Evolutionary conservation across 176 grass and related monocot species (phyloP), one percentile per base, ranked within the genome.

Genomic region (Bothriochloa decipiens): DNA sequence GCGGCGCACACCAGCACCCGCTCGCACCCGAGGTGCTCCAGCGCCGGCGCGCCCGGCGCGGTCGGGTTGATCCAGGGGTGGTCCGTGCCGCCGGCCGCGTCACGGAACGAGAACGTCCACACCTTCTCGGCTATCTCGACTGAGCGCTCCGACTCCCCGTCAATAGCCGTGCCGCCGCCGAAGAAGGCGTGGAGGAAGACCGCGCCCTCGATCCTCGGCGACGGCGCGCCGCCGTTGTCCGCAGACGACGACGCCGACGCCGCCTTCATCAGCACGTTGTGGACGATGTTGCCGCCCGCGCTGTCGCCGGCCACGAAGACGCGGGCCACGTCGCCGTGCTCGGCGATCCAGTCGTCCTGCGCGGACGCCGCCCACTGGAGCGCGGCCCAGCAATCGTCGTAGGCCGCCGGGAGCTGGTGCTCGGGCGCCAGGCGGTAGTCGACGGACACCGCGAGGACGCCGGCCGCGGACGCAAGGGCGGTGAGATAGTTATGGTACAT

Each of bases 261-360:
- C 20, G 77, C 85, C 13, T 72, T 78, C 83, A 87, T 3, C 1
- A 83, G 76, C 62, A 90, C 39, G 23, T 94, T 35, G 83, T 97
- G 92, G 18, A 79, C 88, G 75, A 97, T 92, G 90, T 89, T 97
- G 43, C 62, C 95, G 12, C 92, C 90, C 0, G 95, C 86, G 85
- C 92, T 97, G 55, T 87, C 90, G 17, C 95, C 95, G 0, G 90
- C 89, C 7, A 92, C 7, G 46, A 94, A 97, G 20, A 94, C 20
- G 65, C 88, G 74, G 11, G 5, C 5, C 5, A 65, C 27, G 87
- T 97, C 88, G 13, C 84, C 90, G 80, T 92, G 84, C 53, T 66
- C 17, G 4, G 60, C 4, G 49, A 94, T 40, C 92, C 90, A 97
- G 6, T 2, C 63, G 74, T 97, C 92, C 15, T 28, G 61, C 26